Conservation (phyloP, 306 rosid genomes). For the Argentina anserina region DNA sequence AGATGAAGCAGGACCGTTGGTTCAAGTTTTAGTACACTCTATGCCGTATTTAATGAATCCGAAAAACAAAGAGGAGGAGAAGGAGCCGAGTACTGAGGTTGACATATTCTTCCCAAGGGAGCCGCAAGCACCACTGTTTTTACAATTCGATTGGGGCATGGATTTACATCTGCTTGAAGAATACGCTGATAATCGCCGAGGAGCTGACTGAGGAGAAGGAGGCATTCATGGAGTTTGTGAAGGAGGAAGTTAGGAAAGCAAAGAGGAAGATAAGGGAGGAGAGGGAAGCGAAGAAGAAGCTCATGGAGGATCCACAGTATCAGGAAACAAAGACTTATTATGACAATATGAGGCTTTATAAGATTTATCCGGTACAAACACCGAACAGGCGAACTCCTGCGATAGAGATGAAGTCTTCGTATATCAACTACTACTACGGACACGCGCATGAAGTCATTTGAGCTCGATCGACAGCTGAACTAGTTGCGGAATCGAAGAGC, state of each 20-base stretch:
- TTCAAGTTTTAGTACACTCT: constrained; percentile 17
- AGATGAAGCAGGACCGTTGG: constrained; percentile 16
- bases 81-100: constrained; percentile 8
- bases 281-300: constrained; percentile 12
- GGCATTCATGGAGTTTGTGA: background rate
- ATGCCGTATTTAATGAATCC: constrained; percentile 13
- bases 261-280: background rate
- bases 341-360: background rate
- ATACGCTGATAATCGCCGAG: background rate
- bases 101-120: background rate
- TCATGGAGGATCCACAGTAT: background rate
- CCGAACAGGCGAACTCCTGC: background rate
- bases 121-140: background rate
- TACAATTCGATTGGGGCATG: background rate
- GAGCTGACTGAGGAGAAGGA: background rate
- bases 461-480: too few species aligned
- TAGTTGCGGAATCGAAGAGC: too few species aligned
- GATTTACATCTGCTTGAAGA: background rate
- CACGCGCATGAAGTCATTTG: background rate
- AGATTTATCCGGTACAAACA: background rate
- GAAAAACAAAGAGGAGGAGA: constrained; percentile 10
- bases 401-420: background rate
- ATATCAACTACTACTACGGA: background rate
- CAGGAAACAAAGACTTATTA: background rate
- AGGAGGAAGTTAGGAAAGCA: background rate